Evolutionary conservation across 2,329 filamentous ascomycete species (phyloP).

Genomic region (Diaporthe caulivora): DNA sequence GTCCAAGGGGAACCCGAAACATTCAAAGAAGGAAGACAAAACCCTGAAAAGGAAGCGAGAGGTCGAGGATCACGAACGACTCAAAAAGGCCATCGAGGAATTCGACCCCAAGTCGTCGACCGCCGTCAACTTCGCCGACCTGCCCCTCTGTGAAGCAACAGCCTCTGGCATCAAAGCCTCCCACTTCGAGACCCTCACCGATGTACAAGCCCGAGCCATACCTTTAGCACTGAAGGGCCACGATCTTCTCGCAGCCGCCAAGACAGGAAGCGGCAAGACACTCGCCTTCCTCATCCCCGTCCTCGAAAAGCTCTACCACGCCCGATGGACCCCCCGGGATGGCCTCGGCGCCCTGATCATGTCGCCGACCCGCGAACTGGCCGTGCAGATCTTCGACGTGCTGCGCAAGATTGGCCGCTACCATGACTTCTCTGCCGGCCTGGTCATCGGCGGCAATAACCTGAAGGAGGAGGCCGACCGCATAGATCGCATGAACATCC

Average conservation of each 20-base stretch:
- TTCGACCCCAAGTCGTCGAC: conserved; percentile 72
- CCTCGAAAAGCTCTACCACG: conserved; percentile 90
- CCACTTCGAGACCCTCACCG: conserved; percentile 91
- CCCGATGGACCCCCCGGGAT: conserved; percentile 90
- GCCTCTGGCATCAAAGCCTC: conserved; percentile 82
- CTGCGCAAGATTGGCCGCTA: conserved; percentile 89
- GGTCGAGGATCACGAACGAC: conserved; percentile 42
- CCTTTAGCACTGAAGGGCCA: conserved; percentile 85
- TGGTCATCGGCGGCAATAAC: conserved; percentile 94
- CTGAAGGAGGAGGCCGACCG: conserved; percentile 88
- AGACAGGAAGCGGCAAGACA: conserved; percentile 96
- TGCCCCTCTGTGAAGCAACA: conserved; percentile 88
- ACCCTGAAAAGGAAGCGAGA: conserved; percentile 44
- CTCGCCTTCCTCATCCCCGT: conserved; percentile 93
- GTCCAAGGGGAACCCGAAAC: conserved; percentile 37
- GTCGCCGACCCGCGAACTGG: conserved; percentile 93
- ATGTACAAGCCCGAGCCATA: conserved; percentile 92
- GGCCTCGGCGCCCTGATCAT: conserved; percentile 93
- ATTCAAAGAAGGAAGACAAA: conserved; percentile 39
- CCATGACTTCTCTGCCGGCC: conserved; percentile 90
- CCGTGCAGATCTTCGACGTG: conserved; percentile 97
- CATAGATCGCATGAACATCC: conserved; percentile 85
- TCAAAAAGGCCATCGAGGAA: conserved; percentile 69
- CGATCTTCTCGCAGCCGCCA: conserved; percentile 94
- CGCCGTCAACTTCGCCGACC: conserved; percentile 80